phyloP scores from a whole-genome alignment of 371 early-diverging fungal species.

The Mortierella sp. region DNA sequence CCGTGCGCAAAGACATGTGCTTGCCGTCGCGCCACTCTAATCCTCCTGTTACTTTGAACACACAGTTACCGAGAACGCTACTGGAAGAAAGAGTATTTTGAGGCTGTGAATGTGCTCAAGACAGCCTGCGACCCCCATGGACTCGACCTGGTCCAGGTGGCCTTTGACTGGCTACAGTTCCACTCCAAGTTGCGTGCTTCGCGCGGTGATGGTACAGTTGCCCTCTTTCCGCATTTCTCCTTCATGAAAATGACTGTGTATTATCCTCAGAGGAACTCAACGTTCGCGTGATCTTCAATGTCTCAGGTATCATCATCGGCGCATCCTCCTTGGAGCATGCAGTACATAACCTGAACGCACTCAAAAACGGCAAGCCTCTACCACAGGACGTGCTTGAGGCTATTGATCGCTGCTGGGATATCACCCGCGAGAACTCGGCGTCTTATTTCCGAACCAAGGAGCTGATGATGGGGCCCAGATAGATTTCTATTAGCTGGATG shows the following conservation, averaged over 20 bases:
- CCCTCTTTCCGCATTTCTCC: too few species aligned
- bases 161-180: conserved; percentile 71
- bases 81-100: conserved; percentile 68
- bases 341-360: conserved; percentile 57
- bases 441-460: conserved; percentile 58
- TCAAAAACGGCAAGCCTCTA: conserved; percentile 62
- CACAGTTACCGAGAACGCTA: conserved; percentile 64
- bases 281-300: too few species aligned
- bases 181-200: conserved; percentile 63
- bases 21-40: too few species aligned
- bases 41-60: too few species aligned
- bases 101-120: conserved; percentile 59
- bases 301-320: conserved; percentile 67
- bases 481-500: too few species aligned
- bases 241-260: too few species aligned
- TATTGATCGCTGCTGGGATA: conserved; percentile 64
- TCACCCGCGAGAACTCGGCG: conserved; percentile 55
- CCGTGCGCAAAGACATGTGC: too few species aligned
- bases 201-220: conserved; percentile 64
- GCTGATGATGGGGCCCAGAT: conserved; percentile 39
- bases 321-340: conserved; percentile 66
- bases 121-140: conserved; percentile 53
- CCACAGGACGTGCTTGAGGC: conserved; percentile 61
- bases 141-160: conserved; percentile 59
- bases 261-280: too few species aligned